Evolutionary conservation across 805 yeast species (phyloP).

Genomic region (Starmera quercuum): DNA sequence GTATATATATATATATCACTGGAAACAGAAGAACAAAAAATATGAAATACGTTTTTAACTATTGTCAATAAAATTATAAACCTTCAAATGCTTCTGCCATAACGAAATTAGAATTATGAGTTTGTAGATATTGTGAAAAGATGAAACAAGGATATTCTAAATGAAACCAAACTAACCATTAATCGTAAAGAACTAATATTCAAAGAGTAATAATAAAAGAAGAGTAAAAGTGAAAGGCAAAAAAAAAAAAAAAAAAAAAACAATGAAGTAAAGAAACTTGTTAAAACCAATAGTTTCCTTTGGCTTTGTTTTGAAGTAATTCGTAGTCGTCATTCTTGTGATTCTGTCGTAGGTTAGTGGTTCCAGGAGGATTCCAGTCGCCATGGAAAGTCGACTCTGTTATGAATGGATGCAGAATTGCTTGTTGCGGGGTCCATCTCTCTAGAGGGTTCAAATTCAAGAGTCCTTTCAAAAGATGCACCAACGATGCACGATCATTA

Average conservation of each 20-base stretch:
- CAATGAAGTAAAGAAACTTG: slow-evolving; percentile 1
- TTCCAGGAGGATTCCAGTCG: slow-evolving; percentile 45
- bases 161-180: background rate
- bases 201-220: no score
- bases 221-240: background rate
- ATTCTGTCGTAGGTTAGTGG: slow-evolving; percentile 5
- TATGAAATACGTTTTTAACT: no score
- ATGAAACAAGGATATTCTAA: no score
- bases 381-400: slow-evolving; percentile 51
- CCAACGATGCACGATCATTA: slow-evolving; percentile 59
- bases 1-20: no score
- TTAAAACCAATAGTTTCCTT: slow-evolving; percentile 11
- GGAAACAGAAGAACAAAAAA: no score
- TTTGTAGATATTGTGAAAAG: no score
- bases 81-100: no score
- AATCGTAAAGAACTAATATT: no score
- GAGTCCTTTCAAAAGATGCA: slow-evolving; percentile 73
- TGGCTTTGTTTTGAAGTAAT: background rate
- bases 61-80: no score
- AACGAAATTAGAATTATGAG: no score
- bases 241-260: background rate
- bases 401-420: slow-evolving; percentile 84
- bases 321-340: background rate
- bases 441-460: slow-evolving; percentile 85
- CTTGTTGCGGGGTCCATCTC: slow-evolving; percentile 96